These are phyloP conservation scores for Cairneyella variabilis DNA, from an alignment of 495 filamentous ascomycete species.

Conservation along the genomic window DNA sequence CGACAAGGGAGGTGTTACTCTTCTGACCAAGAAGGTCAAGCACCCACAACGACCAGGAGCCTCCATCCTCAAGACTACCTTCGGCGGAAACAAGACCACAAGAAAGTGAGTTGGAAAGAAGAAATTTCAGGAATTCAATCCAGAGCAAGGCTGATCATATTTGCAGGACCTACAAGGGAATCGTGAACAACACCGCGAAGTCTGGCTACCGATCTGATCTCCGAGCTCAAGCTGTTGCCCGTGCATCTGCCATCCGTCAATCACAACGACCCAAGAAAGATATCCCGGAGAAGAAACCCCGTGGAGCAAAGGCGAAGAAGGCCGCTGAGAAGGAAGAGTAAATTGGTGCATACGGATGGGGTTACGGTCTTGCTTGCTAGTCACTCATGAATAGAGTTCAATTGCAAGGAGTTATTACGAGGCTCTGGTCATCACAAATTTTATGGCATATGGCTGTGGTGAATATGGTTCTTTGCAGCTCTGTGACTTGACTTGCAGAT, in stretches of 20 bases:
- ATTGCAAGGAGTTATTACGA: slow-evolving; percentile 15
- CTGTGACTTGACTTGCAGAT: slow-evolving; percentile 6
- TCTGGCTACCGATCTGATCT: slow-evolving; percentile 82
- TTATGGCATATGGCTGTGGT: neutral
- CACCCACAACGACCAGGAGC: slow-evolving; percentile 64
- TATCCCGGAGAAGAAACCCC: slow-evolving; percentile 62
- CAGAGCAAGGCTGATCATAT: slow-evolving; percentile 11
- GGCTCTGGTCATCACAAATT: slow-evolving; percentile 1
- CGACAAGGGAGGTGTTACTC: slow-evolving; percentile 65
- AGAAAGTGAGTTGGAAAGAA: slow-evolving; percentile 58
- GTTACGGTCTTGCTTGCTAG: slow-evolving; percentile 15
- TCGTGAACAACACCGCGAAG: slow-evolving; percentile 78
- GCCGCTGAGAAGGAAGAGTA: slow-evolving; percentile 35
- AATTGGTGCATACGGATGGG: slow-evolving; percentile 14
- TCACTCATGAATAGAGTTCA: slow-evolving; percentile 23
- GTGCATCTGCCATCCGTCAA: slow-evolving; percentile 79
- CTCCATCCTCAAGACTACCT: slow-evolving; percentile 58
- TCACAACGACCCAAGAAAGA: slow-evolving; percentile 79
- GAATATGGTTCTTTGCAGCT: neutral
- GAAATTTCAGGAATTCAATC: slow-evolving; percentile 17
- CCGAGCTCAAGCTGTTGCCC: slow-evolving; percentile 79
- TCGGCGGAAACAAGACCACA: slow-evolving; percentile 61
- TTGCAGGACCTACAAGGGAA: slow-evolving; percentile 77
- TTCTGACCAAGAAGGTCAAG: slow-evolving; percentile 81
- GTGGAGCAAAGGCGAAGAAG: slow-evolving; percentile 80